Percentiles rank a stretch among this genome's conserved stretches.
These are phyloP conservation scores for Patellifolia procumbens DNA, from an alignment of 179 eudicot species.

Conservation along the genomic window DNA sequence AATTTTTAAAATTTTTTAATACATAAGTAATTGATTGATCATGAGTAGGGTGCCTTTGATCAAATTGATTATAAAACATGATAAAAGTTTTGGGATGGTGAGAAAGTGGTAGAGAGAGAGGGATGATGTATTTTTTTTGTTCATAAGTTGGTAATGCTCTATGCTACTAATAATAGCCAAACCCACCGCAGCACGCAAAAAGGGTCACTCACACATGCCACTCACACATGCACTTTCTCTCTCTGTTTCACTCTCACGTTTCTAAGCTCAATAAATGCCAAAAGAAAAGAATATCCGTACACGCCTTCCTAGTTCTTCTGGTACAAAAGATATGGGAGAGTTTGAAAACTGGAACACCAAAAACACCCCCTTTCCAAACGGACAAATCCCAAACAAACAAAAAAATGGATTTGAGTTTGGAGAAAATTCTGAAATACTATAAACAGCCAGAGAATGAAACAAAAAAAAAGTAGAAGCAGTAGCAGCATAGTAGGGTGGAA, in stretches of 20 bases:
- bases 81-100: too few relatives aligned
- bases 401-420: not conserved
- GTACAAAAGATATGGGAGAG: constrained; percentile 23
- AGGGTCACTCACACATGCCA: constrained; percentile 20
- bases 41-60: too few relatives aligned
- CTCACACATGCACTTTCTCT: not conserved
- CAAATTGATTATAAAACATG: too few relatives aligned
- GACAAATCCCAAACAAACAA: constrained; percentile 17
- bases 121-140: too few relatives aligned
- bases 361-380: not conserved
- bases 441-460: constrained; percentile 3
- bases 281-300: constrained; percentile 44
- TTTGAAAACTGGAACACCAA: constrained; percentile 16
- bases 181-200: constrained; percentile 42
- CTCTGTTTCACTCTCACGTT: constrained; percentile 23
- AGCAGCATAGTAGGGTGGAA: not conserved
- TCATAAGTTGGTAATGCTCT: too few relatives aligned
- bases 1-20: too few relatives aligned
- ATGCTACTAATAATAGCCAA: constrained; percentile 33
- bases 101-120: too few relatives aligned
- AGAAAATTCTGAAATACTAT: not conserved
- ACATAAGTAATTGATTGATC: too few relatives aligned
- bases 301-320: constrained; percentile 30
- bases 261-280: constrained; percentile 36
- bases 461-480: not conserved